phyloP scores from a whole-genome alignment of 306 rosid species.

The Leucaena leucocephala region DNA sequence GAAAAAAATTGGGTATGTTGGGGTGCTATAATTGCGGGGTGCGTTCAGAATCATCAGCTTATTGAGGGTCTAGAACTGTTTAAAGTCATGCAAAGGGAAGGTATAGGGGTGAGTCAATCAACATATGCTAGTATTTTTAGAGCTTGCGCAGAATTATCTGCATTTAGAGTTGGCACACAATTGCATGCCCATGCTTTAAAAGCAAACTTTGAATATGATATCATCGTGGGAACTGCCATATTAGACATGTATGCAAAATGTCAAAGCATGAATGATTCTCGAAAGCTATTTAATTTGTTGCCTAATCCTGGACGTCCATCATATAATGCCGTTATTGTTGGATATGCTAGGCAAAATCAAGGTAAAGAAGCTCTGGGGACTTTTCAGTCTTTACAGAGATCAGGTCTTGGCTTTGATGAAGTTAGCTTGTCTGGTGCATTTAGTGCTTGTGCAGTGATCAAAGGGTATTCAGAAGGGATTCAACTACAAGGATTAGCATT shows the following conservation, averaged over 20 bases:
- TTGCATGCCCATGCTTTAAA: slow-evolving; percentile 78
- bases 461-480: too few relatives aligned
- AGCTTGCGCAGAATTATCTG: slow-evolving; percentile 79
- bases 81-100: slow-evolving; percentile 65
- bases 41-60: slow-evolving; percentile 67
- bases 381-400: too few relatives aligned
- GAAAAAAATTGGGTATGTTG: slow-evolving; percentile 75
- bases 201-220: slow-evolving; percentile 61
- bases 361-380: too few relatives aligned
- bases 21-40: slow-evolving; percentile 85
- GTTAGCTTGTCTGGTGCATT: too few relatives aligned
- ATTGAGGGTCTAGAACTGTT: slow-evolving; percentile 58
- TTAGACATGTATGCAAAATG: slow-evolving; percentile 92
- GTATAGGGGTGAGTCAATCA: slow-evolving; percentile 78
- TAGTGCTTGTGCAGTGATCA: too few relatives aligned
- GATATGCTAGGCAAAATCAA: too few relatives aligned
- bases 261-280: slow-evolving; percentile 61
- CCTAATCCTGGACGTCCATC: slow-evolving; percentile 66
- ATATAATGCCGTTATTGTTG: slow-evolving; percentile 18
- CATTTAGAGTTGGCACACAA: slow-evolving; percentile 64
- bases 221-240: slow-evolving; percentile 80
- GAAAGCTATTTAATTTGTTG: slow-evolving; percentile 57
- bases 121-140: slow-evolving; percentile 80
- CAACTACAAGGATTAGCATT: too few relatives aligned
- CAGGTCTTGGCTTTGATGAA: too few relatives aligned